phyloP scores from a whole-genome alignment of 768 basidiomycete species.

The Boletus vermiculosoides region DNA sequence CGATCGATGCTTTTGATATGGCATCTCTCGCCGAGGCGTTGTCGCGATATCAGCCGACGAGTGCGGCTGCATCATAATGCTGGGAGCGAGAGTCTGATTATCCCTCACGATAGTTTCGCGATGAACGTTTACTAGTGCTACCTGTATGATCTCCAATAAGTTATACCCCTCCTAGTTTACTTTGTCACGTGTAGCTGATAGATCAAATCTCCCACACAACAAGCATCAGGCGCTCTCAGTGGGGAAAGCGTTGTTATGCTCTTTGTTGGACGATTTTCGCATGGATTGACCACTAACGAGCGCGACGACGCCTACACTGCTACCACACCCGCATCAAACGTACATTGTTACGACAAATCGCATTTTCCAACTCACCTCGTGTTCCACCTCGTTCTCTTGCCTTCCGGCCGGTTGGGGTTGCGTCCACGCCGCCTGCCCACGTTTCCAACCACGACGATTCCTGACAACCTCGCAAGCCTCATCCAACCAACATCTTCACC shows the following conservation, averaged over 20 bases:
- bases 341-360: neutral
- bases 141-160: constrained; percentile 3
- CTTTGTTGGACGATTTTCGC: neutral
- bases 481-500: neutral
- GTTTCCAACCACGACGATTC: constrained; percentile 2
- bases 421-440: constrained; percentile 3
- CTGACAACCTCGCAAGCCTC: constrained; percentile 1
- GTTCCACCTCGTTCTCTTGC: constrained; percentile 21
- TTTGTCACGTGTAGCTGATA: constrained; percentile 6
- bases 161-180: constrained; percentile 11
- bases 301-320: neutral
- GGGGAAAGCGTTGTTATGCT: neutral
- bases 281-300: neutral
- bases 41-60: constrained; percentile 26
- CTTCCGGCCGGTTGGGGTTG: neutral
- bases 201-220: constrained; percentile 9
- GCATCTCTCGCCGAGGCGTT: constrained; percentile 25
- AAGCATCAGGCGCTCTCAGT: neutral
- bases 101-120: constrained; percentile 2
- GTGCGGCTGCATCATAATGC: constrained; percentile 9
- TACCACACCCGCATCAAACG: constrained; percentile 1
- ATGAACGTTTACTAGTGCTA: constrained; percentile 3
- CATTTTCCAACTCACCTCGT: constrained; percentile 17
- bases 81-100: neutral
- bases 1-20: constrained; percentile 25